These are phyloP conservation scores for Excoecaria cochinchinensis DNA, from an alignment of 345 rosid species.

Conservation along the genomic window DNA sequence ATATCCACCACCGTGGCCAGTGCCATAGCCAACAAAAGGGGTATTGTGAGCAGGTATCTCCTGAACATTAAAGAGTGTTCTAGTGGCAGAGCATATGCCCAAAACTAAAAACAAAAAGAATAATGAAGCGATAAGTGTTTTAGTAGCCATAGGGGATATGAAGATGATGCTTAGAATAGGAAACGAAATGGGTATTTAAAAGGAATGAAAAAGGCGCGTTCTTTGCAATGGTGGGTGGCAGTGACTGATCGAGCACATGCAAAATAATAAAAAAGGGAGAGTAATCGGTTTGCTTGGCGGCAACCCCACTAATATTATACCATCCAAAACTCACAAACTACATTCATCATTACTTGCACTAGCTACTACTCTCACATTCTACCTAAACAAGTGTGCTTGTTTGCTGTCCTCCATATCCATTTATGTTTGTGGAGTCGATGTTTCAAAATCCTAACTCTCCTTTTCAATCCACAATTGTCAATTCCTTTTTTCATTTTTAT, in stretches of 20 bases:
- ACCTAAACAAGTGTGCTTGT: background rate
- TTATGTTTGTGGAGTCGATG: background rate
- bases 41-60: conserved; percentile 20
- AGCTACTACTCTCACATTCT: background rate
- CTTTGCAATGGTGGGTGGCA: conserved; percentile 1
- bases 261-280: background rate
- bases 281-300: background rate
- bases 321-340: conserved; percentile 5
- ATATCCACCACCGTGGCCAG: conserved; percentile 18
- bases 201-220: conserved; percentile 16
- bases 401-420: conserved; percentile 15
- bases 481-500: too few relatives aligned
- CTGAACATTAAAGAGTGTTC: conserved; percentile 38
- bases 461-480: too few relatives aligned
- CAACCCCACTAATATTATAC: conserved; percentile 9
- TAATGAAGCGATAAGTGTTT: conserved; percentile 18
- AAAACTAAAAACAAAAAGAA: conserved; percentile 35
- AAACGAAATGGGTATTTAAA: conserved; percentile 32
- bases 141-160: conserved; percentile 28
- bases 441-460: too few relatives aligned
- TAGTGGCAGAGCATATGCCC: conserved; percentile 39
- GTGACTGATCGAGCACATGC: conserved; percentile 24
- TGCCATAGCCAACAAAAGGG: conserved; percentile 13
- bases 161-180: background rate
- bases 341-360: background rate